A percentile compares a stretch with the other conserved stretches of the same genome.
Evolutionary conservation across 2,329 filamentous ascomycete species (phyloP).

Genomic region (Sclerotinia subarctica): DNA sequence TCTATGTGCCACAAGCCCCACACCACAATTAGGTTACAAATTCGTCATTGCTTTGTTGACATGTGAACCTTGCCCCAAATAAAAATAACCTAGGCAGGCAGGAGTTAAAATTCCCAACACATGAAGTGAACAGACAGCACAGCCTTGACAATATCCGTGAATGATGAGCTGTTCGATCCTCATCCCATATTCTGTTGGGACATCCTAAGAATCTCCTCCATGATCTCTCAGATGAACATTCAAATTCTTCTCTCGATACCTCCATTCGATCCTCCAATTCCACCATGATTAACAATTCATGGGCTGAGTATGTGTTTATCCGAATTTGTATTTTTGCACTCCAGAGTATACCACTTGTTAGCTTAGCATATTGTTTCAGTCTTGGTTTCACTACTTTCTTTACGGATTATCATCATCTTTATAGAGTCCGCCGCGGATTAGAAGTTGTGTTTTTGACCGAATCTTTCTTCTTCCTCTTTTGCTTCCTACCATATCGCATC

Average conservation of each 20-base stretch:
- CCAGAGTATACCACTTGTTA: conserved; percentile 49
- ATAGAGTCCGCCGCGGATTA: conserved; percentile 33
- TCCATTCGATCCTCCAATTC: background rate
- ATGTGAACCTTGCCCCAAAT: conserved; percentile 1
- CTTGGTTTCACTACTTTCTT: conserved; percentile 36
- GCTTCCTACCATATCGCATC: conserved; percentile 51
- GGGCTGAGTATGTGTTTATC: conserved; percentile 42
- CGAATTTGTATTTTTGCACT: conserved; percentile 47
- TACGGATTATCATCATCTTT: conserved; percentile 35
- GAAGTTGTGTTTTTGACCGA: conserved; percentile 49
- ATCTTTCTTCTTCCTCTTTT: conserved; percentile 50
- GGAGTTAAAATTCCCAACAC: background rate
- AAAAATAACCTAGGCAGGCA: background rate
- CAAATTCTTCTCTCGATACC: background rate
- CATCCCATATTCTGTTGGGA: conserved; percentile 1
- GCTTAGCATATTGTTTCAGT: conserved; percentile 45
- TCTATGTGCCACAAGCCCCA: background rate
- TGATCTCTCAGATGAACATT: background rate
- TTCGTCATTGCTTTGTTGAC: background rate
- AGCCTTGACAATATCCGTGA: background rate
- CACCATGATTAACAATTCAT: conserved; percentile 39
- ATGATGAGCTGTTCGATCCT: background rate
- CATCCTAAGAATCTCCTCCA: background rate
- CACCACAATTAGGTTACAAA: background rate
- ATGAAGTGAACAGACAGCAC: background rate